Evolutionary conservation across 192 early-diverging fungal species (phyloP).

Genomic region (Coemansia sp.): DNA sequence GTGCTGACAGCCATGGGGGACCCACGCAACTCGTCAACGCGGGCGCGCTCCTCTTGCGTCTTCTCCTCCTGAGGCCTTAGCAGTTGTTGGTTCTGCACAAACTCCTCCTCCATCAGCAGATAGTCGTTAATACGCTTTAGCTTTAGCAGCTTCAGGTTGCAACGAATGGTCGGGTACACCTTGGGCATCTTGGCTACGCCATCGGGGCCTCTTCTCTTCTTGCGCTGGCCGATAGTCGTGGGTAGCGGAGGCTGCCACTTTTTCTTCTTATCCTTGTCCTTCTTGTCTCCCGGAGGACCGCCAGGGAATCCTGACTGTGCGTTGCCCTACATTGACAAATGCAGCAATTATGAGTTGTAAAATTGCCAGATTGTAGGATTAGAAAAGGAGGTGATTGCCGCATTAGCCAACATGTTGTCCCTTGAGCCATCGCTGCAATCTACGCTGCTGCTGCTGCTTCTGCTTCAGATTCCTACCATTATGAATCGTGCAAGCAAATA

Average conservation of each 20-base stretch:
- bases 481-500: neutral
- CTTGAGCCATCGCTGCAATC: neutral
- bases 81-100: slow-evolving; percentile 97
- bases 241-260: slow-evolving; percentile 99
- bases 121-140: slow-evolving; percentile 99
- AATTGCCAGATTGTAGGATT: neutral
- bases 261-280: slow-evolving; percentile 84
- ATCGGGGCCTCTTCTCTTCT: slow-evolving; percentile 90
- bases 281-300: slow-evolving; percentile 62
- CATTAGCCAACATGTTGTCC: neutral
- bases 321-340: slow-evolving; percentile 67
- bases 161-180: slow-evolving; percentile 98
- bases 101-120: slow-evolving; percentile 97
- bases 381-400: neutral
- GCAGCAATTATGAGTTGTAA: neutral
- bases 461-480: slow-evolving; percentile 1
- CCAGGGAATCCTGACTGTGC: slow-evolving; percentile 73
- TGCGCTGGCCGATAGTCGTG: slow-evolving; percentile 98
- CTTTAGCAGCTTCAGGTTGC: slow-evolving; percentile 95
- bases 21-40: slow-evolving; percentile 94
- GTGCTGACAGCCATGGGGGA: slow-evolving; percentile 95
- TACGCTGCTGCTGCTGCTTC: neutral
- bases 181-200: slow-evolving; percentile 86
- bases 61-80: slow-evolving; percentile 97
- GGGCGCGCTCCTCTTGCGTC: slow-evolving; percentile 85